Evolutionary conservation across 257 asterid genomes (phyloP).

Genomic region (Jaltomata sinuosa): DNA sequence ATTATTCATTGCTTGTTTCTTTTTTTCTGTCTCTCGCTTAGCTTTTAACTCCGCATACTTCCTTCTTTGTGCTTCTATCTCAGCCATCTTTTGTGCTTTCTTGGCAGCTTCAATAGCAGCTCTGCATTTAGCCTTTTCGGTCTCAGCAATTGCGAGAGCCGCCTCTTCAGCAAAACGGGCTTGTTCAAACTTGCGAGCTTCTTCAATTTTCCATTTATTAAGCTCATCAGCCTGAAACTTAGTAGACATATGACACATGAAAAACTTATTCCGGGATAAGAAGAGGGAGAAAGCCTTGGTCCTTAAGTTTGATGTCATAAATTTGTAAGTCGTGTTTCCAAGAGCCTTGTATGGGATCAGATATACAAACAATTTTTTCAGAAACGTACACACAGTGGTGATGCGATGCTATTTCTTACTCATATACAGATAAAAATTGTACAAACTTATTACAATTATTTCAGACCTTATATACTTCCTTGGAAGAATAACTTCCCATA

Average conservation of each 20-base stretch:
- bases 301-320: background rate
- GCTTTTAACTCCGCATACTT: conserved; percentile 53
- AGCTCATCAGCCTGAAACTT: conserved; percentile 41
- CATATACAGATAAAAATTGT: background rate
- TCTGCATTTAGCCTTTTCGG: conserved; percentile 64
- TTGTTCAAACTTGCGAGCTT: conserved; percentile 34
- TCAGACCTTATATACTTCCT: background rate
- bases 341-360: background rate
- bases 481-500: background rate
- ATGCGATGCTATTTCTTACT: background rate
- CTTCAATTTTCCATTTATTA: conserved; percentile 33
- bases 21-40: conserved; percentile 44
- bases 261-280: background rate
- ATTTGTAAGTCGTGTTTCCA: background rate
- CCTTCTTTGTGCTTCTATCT: conserved; percentile 57
- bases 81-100: conserved; percentile 64
- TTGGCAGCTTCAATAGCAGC: conserved; percentile 74
- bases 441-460: background rate
- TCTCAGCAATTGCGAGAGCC: conserved; percentile 39
- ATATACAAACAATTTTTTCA: background rate
- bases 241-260: background rate
- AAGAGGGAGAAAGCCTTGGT: background rate
- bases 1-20: conserved; percentile 38
- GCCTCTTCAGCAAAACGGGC: conserved; percentile 47
- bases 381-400: background rate